phyloP scores from a whole-genome alignment of 2,329 filamentous ascomycete genomes.

The Fonsecaea pugnacius region DNA sequence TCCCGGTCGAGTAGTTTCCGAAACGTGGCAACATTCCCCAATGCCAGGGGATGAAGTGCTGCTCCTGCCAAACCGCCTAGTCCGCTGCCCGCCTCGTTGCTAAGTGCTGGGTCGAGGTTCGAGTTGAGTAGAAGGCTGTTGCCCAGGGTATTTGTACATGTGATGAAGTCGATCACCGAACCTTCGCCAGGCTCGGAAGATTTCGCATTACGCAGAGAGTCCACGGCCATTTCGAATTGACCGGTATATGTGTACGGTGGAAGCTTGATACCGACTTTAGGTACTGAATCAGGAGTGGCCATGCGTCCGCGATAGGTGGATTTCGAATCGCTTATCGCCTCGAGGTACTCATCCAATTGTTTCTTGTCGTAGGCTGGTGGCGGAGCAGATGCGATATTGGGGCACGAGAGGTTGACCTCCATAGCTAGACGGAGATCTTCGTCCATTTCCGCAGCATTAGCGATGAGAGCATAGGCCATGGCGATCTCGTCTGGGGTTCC shows the following conservation, averaged over 20 bases:
- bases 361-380: slow-evolving; percentile 70
- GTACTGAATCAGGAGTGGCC: slow-evolving; percentile 43
- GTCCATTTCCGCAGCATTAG: slow-evolving; percentile 45
- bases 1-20: slow-evolving; percentile 61
- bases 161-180: slow-evolving; percentile 61
- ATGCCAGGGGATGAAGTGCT: slow-evolving; percentile 71
- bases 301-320: slow-evolving; percentile 34
- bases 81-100: slow-evolving; percentile 59
- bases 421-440: slow-evolving; percentile 61
- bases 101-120: slow-evolving; percentile 46
- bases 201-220: slow-evolving; percentile 51
- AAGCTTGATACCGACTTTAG: slow-evolving; percentile 70
- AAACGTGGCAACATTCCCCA: slow-evolving; percentile 77
- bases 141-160: slow-evolving; percentile 75
- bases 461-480: slow-evolving; percentile 60
- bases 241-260: slow-evolving; percentile 74
- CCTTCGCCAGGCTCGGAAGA: slow-evolving; percentile 34
- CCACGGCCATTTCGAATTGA: slow-evolving; percentile 64
- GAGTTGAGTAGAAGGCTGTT: slow-evolving; percentile 63
- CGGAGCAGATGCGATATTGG: slow-evolving; percentile 70
- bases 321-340: slow-evolving; percentile 48
- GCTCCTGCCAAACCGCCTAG: slow-evolving; percentile 74
- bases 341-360: slow-evolving; percentile 61
- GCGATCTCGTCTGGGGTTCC: slow-evolving; percentile 64
- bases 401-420: slow-evolving; percentile 79